Conservation (phyloP, 768 basidiomycete genomes). For the Amanita thiersii region DNA sequence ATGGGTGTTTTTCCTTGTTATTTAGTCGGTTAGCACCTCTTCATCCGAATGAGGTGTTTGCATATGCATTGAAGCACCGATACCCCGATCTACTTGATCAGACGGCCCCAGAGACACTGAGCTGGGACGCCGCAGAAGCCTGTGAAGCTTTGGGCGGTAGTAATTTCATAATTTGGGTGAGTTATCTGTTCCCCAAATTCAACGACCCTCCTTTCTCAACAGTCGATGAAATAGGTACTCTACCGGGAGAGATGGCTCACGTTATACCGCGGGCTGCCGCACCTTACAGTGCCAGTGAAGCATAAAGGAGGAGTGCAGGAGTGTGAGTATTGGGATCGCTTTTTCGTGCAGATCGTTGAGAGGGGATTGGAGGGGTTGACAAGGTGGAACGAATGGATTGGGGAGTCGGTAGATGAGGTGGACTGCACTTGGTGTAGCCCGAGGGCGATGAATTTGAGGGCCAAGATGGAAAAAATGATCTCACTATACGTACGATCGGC, state of each 20-base stretch:
- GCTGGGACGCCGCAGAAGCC: background rate
- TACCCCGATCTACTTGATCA: constrained; percentile 1
- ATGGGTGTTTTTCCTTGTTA: background rate
- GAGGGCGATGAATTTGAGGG: background rate
- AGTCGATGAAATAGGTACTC: too few species aligned
- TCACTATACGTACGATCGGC: too few species aligned
- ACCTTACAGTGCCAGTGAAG: background rate
- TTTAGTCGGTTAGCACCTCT: background rate
- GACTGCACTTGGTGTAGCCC: background rate
- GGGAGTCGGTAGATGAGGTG: too few species aligned
- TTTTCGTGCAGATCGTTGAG: background rate
- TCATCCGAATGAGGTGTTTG: background rate
- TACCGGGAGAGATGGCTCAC: background rate
- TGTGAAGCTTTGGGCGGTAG: background rate
- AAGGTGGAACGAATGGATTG: background rate
- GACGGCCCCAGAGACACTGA: background rate
- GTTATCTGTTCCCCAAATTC: too few species aligned
- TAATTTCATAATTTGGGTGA: constrained; percentile 2
- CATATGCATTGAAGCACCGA: constrained; percentile 1
- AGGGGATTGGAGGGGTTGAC: background rate
- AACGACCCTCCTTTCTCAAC: too few species aligned
- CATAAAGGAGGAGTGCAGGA: background rate
- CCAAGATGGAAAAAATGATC: background rate
- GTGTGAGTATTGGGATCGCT: background rate
- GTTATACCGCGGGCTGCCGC: background rate